phyloP scores from a whole-genome alignment of 2,329 filamentous ascomycete species.

The Aspergillus fructus region DNA sequence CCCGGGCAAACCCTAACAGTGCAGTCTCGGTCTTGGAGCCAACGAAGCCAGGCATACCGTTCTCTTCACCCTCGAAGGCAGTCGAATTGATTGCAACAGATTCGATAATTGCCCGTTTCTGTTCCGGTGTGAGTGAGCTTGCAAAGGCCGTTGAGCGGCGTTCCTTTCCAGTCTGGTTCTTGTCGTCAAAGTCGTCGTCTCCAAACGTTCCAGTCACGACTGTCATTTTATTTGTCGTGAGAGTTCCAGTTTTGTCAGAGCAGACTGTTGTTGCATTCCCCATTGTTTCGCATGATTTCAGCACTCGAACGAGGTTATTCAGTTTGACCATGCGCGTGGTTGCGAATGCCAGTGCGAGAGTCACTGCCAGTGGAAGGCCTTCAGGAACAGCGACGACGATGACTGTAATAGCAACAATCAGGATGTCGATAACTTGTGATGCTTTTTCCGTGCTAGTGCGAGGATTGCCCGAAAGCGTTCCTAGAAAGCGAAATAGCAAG shows the following conservation, averaged over 20 bases:
- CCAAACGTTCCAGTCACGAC: slow-evolving; percentile 71
- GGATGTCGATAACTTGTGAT: slow-evolving; percentile 68
- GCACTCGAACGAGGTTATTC: slow-evolving; percentile 70
- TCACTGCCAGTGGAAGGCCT: slow-evolving; percentile 71
- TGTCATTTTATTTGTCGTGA: slow-evolving; percentile 72
- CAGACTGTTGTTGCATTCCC: slow-evolving; percentile 75
- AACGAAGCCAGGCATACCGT: slow-evolving; percentile 48
- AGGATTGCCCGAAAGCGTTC: slow-evolving; percentile 56
- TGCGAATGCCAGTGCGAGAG: slow-evolving; percentile 70
- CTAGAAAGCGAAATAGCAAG: slow-evolving; percentile 79
- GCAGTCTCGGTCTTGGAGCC: slow-evolving; percentile 72
- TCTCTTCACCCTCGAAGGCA: slow-evolving; percentile 64
- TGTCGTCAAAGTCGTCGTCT: slow-evolving; percentile 15
- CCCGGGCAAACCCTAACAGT: slow-evolving; percentile 62
- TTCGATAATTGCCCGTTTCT: slow-evolving; percentile 45
- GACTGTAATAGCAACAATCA: slow-evolving; percentile 73
- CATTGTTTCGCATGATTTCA: slow-evolving; percentile 77
- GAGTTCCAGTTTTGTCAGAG: slow-evolving; percentile 73
- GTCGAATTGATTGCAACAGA: slow-evolving; percentile 54
- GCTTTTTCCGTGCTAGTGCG: slow-evolving; percentile 63
- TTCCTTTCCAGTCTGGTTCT: slow-evolving; percentile 15
- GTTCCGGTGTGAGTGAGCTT: slow-evolving; percentile 37
- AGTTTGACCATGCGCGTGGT: slow-evolving; percentile 73
- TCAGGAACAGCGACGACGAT: slow-evolving; percentile 67
- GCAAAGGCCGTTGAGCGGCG: slow-evolving; percentile 3